Base-by-base conservation (phyloP, 75 land plant species). In the Pinus tabuliformis region DNA sequence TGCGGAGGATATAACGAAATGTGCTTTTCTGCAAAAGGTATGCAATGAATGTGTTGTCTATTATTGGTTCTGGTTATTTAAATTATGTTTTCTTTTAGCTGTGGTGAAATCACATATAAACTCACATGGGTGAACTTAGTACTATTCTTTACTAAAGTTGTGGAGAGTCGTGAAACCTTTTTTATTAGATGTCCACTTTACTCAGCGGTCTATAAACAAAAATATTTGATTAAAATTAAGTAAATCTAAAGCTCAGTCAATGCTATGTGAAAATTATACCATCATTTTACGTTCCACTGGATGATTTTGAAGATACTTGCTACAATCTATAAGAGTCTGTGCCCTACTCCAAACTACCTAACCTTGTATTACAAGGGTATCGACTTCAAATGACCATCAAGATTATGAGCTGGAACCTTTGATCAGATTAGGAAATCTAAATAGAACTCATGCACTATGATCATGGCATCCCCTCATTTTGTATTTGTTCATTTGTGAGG, bases 21-120 rank as follows among this genome's bases (percentile, higher is more conserved):
- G 89, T 85, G 89, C 95, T 5, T 85, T 81, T 73, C 73, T 96
- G 63, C 99, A 96, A 74, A 96, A 96, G 92, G 99, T 93, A 75
- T 70, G 63, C 65, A 15, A 28, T 64, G 75, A 1, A 60, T 61
- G 22, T 8, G 16, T 72, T 37, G 15, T 11, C 17, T 3, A n/a
- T 58, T 58, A 58, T 18, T 58, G 21, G 54, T 49, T 49, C 54
- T 49, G 60, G 4, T 18, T 37, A 68, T n/a, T 68, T 37, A 18
- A 45, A 68, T 13, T 22, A n/a, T 9, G 3, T 21, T 45, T 68
- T 68, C 11, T 49, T 42, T 6, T 68, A 42, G 33, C 42, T 42
- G 52, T 42, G 45, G n/a, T n/a, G 18, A 5, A 39, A 18, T 20
- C 20, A 8, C 18, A 2, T 64, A 11, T 20, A 45, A 24, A 39